These are phyloP conservation scores for Ophiostoma ips DNA, from an alignment of 2,329 filamentous ascomycete genomes.

Conservation along the genomic window DNA sequence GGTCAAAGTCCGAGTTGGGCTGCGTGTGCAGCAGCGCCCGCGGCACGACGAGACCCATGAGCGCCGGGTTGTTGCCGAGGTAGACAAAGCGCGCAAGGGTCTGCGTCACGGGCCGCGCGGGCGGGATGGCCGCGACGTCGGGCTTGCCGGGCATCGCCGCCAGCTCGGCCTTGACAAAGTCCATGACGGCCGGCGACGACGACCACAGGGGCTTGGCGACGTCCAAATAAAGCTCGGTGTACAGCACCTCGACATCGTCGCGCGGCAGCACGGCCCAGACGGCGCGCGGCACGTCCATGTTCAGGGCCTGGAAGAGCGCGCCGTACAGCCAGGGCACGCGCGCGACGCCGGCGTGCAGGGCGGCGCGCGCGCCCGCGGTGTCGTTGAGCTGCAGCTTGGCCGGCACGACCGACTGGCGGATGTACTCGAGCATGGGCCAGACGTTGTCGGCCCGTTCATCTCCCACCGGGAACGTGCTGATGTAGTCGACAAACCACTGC, in stretches of 20 bases:
- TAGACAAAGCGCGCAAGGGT: conserved; percentile 62
- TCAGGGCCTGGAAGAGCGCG: conserved; percentile 65
- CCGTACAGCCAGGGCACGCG: conserved; percentile 74
- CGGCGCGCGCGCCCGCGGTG: conserved; percentile 45
- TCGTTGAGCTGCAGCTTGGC: conserved; percentile 62
- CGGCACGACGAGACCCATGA: conserved; percentile 61
- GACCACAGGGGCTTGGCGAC: conserved; percentile 69
- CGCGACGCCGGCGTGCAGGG: conserved; percentile 54
- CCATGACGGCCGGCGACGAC: conserved; percentile 29
- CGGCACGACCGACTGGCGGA: conserved; percentile 62
- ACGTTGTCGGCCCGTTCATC: too few species aligned
- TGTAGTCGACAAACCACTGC: conserved; percentile 61
- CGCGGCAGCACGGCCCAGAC: conserved; percentile 70
- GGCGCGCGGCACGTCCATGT: conserved; percentile 61
- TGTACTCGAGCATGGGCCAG: conserved; percentile 38
- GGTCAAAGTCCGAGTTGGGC: conserved; percentile 67
- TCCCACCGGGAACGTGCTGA: too few species aligned
- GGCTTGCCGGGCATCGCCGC: not conserved
- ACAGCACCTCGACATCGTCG: conserved; percentile 50
- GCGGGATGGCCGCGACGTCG: conserved; percentile 25
- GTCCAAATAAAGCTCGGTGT: conserved; percentile 61
- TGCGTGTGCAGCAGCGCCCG: conserved; percentile 46
- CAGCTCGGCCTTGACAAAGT: not conserved
- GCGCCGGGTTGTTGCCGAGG: conserved; percentile 56
- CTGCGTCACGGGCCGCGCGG: conserved; percentile 26